Base-by-base conservation (phyloP, 768 basidiomycete species). In the Glaciozyma martinii region DNA sequence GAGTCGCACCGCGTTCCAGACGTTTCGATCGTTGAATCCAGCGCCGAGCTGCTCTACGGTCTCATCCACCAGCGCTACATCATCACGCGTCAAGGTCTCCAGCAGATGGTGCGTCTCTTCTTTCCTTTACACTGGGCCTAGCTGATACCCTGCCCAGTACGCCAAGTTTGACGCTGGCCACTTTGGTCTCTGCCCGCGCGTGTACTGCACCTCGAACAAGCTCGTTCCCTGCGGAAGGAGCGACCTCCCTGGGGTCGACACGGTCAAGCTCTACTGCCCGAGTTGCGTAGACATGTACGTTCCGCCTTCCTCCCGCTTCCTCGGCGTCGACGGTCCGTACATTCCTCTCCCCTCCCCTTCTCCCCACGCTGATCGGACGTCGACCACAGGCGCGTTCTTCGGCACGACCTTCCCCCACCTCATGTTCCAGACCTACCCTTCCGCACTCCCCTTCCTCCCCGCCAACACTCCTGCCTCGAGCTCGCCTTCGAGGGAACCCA, bases 351-450 rank as follows among this genome's bases (percentile, higher is more conserved):
- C 32, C 43, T 30, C 33, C 12, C n/a, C 44, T n/a, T 15, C 12
- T n/a, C n/a, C 37, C 2, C 54, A 7, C 32, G 40, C 56, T 57
- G 42, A 25, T 21, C 12, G 6, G 25, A 13, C 12, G 4, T 25
- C 7, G 29, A 53, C 23, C 4, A 44, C 42, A 97, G 93, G 94
- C 67, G 95, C 95, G 16, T 99, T 97, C 80, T 99, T 99, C 79
- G 95, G 95, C 27, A 98, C 94, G 0, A 97, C 94, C n/a, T 99
- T 99, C 76, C 82, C 93, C 2, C 92, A 97, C 74, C 81, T 99
- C 30, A 94, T 98, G 79, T 98, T 98, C 82, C 92, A 98, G 75
- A 92, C 89, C 67, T 98, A 94, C 57, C 71, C 70, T 6, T 54
- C 66, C 42, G 46, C 61, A 10, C 40, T 58, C 10, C 47, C 29